phyloP scores from a whole-genome alignment of 345 rosid species.

The Linum lewisii region DNA sequence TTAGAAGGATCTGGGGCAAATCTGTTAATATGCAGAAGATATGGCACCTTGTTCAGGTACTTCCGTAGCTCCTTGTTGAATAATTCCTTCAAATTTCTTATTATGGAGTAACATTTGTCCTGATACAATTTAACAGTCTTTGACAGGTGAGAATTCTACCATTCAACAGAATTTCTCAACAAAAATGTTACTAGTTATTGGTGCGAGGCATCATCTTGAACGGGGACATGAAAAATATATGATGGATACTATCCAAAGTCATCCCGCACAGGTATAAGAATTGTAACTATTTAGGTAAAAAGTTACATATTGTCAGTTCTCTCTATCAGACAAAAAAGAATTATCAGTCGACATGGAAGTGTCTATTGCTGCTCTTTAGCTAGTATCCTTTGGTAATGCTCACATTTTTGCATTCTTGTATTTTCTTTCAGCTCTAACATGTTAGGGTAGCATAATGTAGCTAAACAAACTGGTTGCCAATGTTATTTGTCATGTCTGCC shows the following conservation, averaged over 20 bases:
- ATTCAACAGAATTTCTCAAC: constrained; percentile 47
- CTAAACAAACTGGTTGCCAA: constrained; percentile 4
- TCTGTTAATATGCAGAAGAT: constrained; percentile 92
- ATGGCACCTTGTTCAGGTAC: constrained; percentile 95
- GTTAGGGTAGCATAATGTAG: not conserved
- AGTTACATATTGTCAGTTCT: not conserved
- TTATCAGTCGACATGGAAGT: not conserved
- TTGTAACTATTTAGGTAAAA: not conserved
- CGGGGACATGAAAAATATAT: constrained; percentile 91
- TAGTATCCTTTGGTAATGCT: not conserved
- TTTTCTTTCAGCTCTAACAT: not conserved
- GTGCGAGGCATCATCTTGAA: constrained; percentile 86
- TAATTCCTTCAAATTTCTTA: not conserved
- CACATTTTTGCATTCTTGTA: not conserved
- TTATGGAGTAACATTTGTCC: constrained; percentile 16
- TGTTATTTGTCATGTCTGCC: no score
- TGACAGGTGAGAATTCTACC: constrained; percentile 66
- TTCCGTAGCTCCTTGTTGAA: constrained; percentile 5
- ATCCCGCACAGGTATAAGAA: constrained; percentile 71
- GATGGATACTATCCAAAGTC: constrained; percentile 89
- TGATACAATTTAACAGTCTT: constrained; percentile 36
- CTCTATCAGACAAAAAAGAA: not conserved
- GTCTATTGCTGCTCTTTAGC: not conserved
- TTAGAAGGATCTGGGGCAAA: constrained; percentile 67
- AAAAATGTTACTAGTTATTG: constrained; percentile 70